A percentile compares a stretch with the other conserved stretches of the same genome.
Evolutionary conservation across 2,329 filamentous ascomycete species (phyloP).

Genomic region (Alternaria panax): DNA sequence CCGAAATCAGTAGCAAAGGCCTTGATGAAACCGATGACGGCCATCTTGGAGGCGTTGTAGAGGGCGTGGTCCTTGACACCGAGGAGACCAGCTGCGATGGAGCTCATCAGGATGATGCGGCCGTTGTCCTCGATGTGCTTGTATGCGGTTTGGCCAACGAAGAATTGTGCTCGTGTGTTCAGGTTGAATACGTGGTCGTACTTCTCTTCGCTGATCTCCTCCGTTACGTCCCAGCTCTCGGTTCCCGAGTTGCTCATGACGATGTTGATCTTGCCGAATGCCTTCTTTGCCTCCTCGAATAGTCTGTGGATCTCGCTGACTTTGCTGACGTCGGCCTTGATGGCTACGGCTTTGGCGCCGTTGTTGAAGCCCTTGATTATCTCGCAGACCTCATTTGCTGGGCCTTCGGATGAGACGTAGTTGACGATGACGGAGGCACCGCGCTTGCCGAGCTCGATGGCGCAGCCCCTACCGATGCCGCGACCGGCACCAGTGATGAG

Average conservation of each 20-base stretch:
- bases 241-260: constrained; percentile 66
- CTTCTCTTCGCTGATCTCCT: constrained; percentile 73
- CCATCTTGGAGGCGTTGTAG: constrained; percentile 76
- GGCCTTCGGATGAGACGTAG: constrained; percentile 63
- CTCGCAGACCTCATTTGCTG: constrained; percentile 58
- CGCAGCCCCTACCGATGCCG: constrained; percentile 71
- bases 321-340: constrained; percentile 66
- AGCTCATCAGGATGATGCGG: constrained; percentile 76
- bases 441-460: constrained; percentile 70
- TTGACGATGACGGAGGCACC: constrained; percentile 72
- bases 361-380: constrained; percentile 56
- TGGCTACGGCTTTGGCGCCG: constrained; percentile 61
- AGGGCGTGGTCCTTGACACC: constrained; percentile 75
- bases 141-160: constrained; percentile 77
- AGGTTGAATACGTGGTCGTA: constrained; percentile 74
- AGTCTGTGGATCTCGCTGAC: constrained; percentile 66
- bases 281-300: constrained; percentile 54
- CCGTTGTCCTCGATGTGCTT: constrained; percentile 74
- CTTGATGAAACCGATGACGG: constrained; percentile 75
- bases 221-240: constrained; percentile 71
- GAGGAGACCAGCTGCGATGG: constrained; percentile 71
- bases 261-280: constrained; percentile 55
- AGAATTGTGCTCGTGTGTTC: constrained; percentile 76
- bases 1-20: constrained; percentile 76
- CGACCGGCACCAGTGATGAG: constrained; percentile 70